A percentile compares a stretch with the other conserved stretches of the same genome.
These are phyloP conservation scores for Trichophyton schoenleinii DNA, from an alignment of 2,329 filamentous ascomycete species.

Conservation along the genomic window DNA sequence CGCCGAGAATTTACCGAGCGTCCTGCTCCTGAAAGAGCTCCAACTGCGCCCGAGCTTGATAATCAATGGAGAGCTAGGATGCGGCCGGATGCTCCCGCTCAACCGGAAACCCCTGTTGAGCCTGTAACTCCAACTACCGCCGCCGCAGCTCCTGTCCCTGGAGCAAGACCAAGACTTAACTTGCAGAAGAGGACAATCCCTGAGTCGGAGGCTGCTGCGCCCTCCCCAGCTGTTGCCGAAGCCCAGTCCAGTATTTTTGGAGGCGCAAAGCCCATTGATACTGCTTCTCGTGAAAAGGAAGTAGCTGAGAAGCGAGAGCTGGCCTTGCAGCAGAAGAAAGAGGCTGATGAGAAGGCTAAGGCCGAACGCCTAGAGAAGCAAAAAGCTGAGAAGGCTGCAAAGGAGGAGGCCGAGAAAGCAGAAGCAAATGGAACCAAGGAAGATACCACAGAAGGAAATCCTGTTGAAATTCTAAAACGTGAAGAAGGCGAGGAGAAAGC, in stretches of 20 bases:
- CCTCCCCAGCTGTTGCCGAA: slow-evolving; percentile 41
- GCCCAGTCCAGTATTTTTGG: slow-evolving; percentile 88
- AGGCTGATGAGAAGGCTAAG: slow-evolving; percentile 74
- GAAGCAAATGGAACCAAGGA: slow-evolving; percentile 33
- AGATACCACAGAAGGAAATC: slow-evolving; percentile 33
- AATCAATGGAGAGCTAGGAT: slow-evolving; percentile 87
- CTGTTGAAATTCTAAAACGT: slow-evolving; percentile 45
- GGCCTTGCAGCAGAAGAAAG: slow-evolving; percentile 66
- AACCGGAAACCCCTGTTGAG: slow-evolving; percentile 24
- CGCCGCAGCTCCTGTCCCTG: slow-evolving; percentile 47
- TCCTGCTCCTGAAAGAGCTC: slow-evolving; percentile 51
- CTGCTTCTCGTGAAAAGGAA: slow-evolving; percentile 72
- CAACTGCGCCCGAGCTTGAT: slow-evolving; percentile 83
- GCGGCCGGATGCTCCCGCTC: slow-evolving; percentile 69
- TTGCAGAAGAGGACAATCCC: slow-evolving; percentile 83
- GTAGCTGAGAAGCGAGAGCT: slow-evolving; percentile 78
- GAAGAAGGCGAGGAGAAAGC: slow-evolving; percentile 34
- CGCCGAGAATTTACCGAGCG: slow-evolving; percentile 63
- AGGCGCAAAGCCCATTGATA: slow-evolving; percentile 86
- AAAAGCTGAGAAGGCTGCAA: slow-evolving; percentile 51
- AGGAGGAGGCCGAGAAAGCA: slow-evolving; percentile 35
- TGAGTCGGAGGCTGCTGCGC: slow-evolving; percentile 51
- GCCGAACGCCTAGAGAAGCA: slow-evolving; percentile 55
- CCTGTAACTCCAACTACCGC: slow-evolving; percentile 53
- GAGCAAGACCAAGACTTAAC: slow-evolving; percentile 67